A percentile compares a stretch with the other conserved stretches of the same genome.
Conservation (phyloP, 163 green algal genomes). For the Volvox carteri region DNA sequence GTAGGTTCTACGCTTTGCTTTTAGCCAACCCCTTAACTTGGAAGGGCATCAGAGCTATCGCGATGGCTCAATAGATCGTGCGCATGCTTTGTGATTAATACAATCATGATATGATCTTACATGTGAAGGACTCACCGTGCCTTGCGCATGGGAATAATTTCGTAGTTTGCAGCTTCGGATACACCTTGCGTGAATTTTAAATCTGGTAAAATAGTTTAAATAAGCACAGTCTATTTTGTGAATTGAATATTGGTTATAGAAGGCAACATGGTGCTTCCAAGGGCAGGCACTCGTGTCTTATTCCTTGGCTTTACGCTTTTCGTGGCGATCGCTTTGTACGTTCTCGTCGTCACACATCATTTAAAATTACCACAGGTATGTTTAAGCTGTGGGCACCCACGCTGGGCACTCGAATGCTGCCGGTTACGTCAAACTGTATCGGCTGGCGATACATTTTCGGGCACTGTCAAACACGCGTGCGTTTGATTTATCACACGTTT, state of each 20-base stretch:
- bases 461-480: too few relatives aligned
- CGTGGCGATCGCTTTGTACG: conserved; percentile 26
- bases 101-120: too few relatives aligned
- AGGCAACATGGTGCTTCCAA: conserved; percentile 20
- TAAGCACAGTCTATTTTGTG: not conserved
- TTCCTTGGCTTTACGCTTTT: conserved; percentile 41
- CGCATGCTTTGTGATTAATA: too few relatives aligned
- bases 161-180: not conserved
- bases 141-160: not conserved
- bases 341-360: conserved; percentile 53
- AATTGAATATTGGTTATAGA: not conserved
- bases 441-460: too few relatives aligned
- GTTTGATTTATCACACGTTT: too few relatives aligned
- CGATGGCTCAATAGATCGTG: too few relatives aligned
- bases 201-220: not conserved
- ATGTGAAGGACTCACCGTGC: too few relatives aligned
- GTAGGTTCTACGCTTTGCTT: too few relatives aligned
- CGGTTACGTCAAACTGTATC: too few relatives aligned
- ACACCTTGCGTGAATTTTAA: not conserved
- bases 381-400: not conserved
- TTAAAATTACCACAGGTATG: conserved; percentile 27
- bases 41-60: too few relatives aligned
- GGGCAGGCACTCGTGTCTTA: conserved; percentile 17
- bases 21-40: too few relatives aligned
- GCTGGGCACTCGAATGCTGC: too few relatives aligned